A percentile compares a stretch with the other conserved stretches of the same genome.
These are phyloP conservation scores for Talaromyces stipitatus DNA, from an alignment of 495 filamentous ascomycete genomes.

Conservation along the genomic window DNA sequence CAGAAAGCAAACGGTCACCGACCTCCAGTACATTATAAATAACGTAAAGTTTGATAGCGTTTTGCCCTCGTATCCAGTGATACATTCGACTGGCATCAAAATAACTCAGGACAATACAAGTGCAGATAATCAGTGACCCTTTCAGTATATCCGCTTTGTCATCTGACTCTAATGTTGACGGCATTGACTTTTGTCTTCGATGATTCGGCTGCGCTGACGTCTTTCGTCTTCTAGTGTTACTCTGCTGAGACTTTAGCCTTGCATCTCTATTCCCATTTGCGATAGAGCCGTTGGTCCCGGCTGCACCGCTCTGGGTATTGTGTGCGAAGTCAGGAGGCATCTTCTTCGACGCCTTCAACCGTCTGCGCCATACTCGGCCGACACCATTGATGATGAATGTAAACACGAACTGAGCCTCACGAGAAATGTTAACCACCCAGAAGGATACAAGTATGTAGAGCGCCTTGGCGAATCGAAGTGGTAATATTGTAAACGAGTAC, in stretches of 20 bases:
- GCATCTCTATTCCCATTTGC: neutral
- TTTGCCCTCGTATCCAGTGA: conserved; percentile 92
- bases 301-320: neutral
- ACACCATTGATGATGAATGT: conserved; percentile 68
- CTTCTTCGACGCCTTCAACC: conserved; percentile 28
- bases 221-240: neutral
- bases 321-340: neutral
- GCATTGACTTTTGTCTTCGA: conserved; percentile 71
- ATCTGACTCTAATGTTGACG: conserved; percentile 73
- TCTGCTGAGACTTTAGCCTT: neutral
- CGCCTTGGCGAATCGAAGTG: conserved; percentile 82
- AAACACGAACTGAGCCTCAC: conserved; percentile 59
- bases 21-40: conserved; percentile 96
- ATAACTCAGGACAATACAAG: conserved; percentile 77
- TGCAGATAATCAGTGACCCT: conserved; percentile 75
- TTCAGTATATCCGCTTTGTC: conserved; percentile 95
- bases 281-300: neutral
- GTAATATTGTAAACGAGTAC: conserved; percentile 90
- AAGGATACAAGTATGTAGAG: conserved; percentile 66
- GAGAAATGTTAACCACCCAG: conserved; percentile 55
- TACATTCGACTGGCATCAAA: conserved; percentile 98
- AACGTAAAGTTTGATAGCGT: conserved; percentile 95
- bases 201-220: conserved; percentile 39
- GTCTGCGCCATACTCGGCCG: conserved; percentile 67
- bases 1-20: conserved; percentile 78